These are phyloP conservation scores for Aspergillus nomiae DNA, from an alignment of 2,329 filamentous ascomycete genomes.

Conservation along the genomic window DNA sequence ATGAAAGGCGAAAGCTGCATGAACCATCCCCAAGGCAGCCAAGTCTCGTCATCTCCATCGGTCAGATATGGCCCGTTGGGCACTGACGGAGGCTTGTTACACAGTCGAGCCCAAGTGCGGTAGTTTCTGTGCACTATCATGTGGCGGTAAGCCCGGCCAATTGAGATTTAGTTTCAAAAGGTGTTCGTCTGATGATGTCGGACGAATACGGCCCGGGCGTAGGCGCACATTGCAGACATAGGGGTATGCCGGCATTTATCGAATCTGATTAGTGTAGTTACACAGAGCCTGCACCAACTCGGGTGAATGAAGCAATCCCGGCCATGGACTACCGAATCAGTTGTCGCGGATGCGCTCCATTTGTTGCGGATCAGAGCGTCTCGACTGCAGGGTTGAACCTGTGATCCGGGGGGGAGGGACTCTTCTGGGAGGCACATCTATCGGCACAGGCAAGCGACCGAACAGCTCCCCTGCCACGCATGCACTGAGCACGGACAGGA, in stretches of 20 bases:
- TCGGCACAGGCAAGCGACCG: background rate
- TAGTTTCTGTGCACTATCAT: constrained; percentile 1
- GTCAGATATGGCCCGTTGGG: constrained; percentile 1
- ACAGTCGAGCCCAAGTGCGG: background rate
- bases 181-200: constrained; percentile 4
- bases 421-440: background rate
- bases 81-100: background rate
- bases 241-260: constrained; percentile 3
- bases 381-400: background rate
- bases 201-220: constrained; percentile 2
- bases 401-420: background rate
- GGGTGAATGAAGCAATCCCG: background rate
- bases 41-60: background rate
- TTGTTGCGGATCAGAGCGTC: background rate
- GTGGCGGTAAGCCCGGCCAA: constrained; percentile 1
- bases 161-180: background rate
- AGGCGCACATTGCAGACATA: constrained; percentile 1
- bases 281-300: background rate
- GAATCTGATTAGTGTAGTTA: constrained; percentile 1
- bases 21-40: background rate
- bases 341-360: background rate
- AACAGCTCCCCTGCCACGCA: background rate
- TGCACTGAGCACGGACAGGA: background rate
- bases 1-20: background rate
- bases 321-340: background rate